Percentiles rank a stretch among this genome's conserved stretches.
Conservation (phyloP, 306 rosid species). For the Quercus variabilis region DNA sequence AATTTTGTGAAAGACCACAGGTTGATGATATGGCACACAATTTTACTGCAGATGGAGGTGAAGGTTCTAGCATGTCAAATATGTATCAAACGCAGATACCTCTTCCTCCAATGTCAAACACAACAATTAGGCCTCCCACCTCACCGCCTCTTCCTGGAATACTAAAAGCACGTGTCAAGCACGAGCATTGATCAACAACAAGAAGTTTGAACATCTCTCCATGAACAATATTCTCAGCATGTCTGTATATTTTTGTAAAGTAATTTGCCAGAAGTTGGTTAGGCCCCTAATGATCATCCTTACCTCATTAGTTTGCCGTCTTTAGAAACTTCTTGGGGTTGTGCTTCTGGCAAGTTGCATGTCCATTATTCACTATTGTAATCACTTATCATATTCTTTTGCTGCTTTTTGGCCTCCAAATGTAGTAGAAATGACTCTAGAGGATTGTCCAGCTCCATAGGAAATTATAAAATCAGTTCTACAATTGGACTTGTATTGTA, state of each 20-base stretch:
- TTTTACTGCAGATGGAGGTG: slow-evolving; percentile 54
- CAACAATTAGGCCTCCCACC: slow-evolving; percentile 63
- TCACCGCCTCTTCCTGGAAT: slow-evolving; percentile 96
- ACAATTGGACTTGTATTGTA: neutral
- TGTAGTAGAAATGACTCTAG: slow-evolving; percentile 25
- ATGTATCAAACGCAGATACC: slow-evolving; percentile 54
- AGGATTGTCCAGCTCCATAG: slow-evolving; percentile 21
- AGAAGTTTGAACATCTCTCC: slow-evolving; percentile 19
- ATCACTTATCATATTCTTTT: slow-evolving; percentile 15
- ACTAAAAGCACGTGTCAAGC: slow-evolving; percentile 87
- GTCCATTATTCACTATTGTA: slow-evolving; percentile 27
- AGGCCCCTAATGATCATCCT: slow-evolving; percentile 23
- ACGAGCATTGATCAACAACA: slow-evolving; percentile 53
- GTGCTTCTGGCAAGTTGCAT: slow-evolving; percentile 32
- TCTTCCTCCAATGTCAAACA: slow-evolving; percentile 40
- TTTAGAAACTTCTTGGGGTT: slow-evolving; percentile 22
- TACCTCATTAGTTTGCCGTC: slow-evolving; percentile 27
- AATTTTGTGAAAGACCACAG: slow-evolving; percentile 62
- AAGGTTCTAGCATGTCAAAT: slow-evolving; percentile 69
- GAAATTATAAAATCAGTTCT: slow-evolving; percentile 13
- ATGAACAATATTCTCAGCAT: slow-evolving; percentile 28
- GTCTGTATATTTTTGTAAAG: slow-evolving; percentile 67
- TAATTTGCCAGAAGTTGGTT: slow-evolving; percentile 26
- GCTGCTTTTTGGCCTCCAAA: slow-evolving; percentile 4
- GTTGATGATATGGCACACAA: slow-evolving; percentile 45